A percentile compares a stretch with the other conserved stretches of the same genome.
Evolutionary conservation across 495 filamentous ascomycete genomes (phyloP).

Genomic region (Glonium stellatum): DNA sequence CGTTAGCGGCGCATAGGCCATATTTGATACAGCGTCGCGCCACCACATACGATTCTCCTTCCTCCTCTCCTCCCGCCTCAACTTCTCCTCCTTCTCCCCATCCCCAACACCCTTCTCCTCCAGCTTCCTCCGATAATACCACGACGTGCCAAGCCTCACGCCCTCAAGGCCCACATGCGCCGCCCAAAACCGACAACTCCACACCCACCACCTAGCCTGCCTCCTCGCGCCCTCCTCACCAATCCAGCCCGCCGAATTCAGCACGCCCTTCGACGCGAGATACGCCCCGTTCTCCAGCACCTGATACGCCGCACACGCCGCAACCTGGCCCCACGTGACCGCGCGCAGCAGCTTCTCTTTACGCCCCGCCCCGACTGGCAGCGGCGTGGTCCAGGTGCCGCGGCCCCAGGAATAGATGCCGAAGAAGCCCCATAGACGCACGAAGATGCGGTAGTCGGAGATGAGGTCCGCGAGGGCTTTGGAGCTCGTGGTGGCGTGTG

Average conservation of each 20-base stretch:
- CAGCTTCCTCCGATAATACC: slow-evolving; percentile 34
- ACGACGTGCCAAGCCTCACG: slow-evolving; percentile 51
- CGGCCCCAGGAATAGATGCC: slow-evolving; percentile 66
- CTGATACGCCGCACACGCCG: slow-evolving; percentile 62
- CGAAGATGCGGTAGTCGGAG: slow-evolving; percentile 60
- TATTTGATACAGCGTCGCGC: slow-evolving; percentile 38
- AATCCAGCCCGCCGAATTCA: slow-evolving; percentile 43
- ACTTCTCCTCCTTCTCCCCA: slow-evolving; percentile 33
- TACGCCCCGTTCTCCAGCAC: slow-evolving; percentile 77
- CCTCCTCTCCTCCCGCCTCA: slow-evolving; percentile 27
- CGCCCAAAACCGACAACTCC: slow-evolving; percentile 76
- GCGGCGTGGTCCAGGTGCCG: slow-evolving; percentile 13
- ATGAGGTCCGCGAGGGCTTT: slow-evolving; percentile 48
- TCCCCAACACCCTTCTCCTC: slow-evolving; percentile 29
- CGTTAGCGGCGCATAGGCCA: slow-evolving; percentile 54
- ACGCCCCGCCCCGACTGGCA: slow-evolving; percentile 29
- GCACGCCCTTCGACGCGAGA: slow-evolving; percentile 60
- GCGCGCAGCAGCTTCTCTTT: slow-evolving; percentile 35
- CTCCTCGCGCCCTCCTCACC: slow-evolving; percentile 45
- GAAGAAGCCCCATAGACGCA: slow-evolving; percentile 72
- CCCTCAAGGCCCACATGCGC: slow-evolving; percentile 71
- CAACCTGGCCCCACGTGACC: slow-evolving; percentile 62
- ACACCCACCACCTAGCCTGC: slow-evolving; percentile 54
- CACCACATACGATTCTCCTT: slow-evolving; percentile 39
- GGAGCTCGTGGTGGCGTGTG: slow-evolving; percentile 18